Base-by-base conservation (phyloP, 1,139 yeast genomes). In the Saccharomyces hybrid region DNA sequence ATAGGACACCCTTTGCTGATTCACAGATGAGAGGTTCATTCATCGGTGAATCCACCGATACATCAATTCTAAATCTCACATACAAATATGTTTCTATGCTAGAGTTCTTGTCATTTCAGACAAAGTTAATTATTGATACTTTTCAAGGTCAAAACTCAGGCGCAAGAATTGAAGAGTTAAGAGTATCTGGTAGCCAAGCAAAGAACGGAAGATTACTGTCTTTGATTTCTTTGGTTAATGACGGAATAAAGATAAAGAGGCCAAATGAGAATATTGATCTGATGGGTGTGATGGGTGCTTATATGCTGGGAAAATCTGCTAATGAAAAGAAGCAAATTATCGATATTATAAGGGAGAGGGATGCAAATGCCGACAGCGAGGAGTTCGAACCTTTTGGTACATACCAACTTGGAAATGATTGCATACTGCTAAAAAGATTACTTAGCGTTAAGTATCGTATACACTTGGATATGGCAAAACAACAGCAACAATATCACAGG, bases 1-100 rank as follows among this genome's bases (percentile, higher is more conserved):
- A 81, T 61, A 70, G 86, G 60, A 76, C 81, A 11, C 85, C 86
- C 0, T 76, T 70, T 58, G 78, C 75, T 55, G 80, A 80, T 60
- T 73, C 78, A n/a, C 50, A 66, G 8, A 75, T 81, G 78, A 69
- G 76, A 49, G 82, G 82, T 52, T 69, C 74, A 58, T 66, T 71
- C 42, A 74, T 80, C 8, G 83, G 82, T 24, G 82, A 59, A 60
- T 64, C 71, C 59, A 72, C 69, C 48, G 77, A 64, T 56, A 64
- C 53, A 5, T 64, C 67, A 14, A 54, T 63, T 26, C 57, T 49
- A 14, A 73, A 73, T 34, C 62, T 80, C 31, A 70, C 74, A 0
- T 66, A 74, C 14, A 71, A 73, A 59, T 82, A 80, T 63, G 67
- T 79, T 48, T 69, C 77, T 24, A 70, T 72, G 1, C 56, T 80